phyloP scores from a whole-genome alignment of 495 filamentous ascomycete species.

The Aspergillus biplanus region DNA sequence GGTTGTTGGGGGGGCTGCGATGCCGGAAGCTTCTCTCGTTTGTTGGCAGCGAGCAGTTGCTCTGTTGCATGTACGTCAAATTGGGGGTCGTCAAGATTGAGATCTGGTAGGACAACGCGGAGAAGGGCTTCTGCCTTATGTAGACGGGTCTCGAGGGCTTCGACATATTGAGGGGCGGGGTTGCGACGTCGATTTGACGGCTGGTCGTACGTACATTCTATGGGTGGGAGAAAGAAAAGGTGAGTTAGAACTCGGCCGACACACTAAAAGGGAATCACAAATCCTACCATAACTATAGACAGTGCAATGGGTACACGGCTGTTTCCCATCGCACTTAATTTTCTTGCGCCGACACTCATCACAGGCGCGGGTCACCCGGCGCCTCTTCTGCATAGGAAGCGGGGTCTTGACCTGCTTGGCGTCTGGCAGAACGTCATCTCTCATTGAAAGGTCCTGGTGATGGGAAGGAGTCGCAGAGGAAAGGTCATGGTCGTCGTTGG shows the following conservation, averaged over 20 bases:
- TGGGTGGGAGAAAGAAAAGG: constrained; percentile 1
- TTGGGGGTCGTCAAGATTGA: constrained; percentile 82
- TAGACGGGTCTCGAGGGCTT: constrained; percentile 82
- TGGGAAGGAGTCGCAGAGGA: constrained; percentile 27
- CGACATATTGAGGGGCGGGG: constrained; percentile 92
- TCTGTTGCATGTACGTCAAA: constrained; percentile 71
- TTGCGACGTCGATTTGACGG: constrained; percentile 95
- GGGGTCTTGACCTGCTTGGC: constrained; percentile 39
- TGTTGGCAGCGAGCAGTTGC: constrained; percentile 36
- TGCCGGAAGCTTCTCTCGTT: constrained; percentile 30
- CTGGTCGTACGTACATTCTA: constrained; percentile 98
- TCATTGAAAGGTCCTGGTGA: constrained; percentile 21
- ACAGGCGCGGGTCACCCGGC: constrained; percentile 88
- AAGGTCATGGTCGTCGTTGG: constrained; percentile 35
- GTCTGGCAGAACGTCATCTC: constrained; percentile 27
- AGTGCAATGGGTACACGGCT: constrained; percentile 96
- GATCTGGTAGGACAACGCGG: constrained; percentile 76
- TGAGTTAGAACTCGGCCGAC: constrained; percentile 11
- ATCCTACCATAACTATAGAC: constrained; percentile 96
- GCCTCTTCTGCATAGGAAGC: constrained; percentile 79
- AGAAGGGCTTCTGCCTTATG: constrained; percentile 84
- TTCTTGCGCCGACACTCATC: constrained; percentile 98
- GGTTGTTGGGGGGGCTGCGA: constrained; percentile 17
- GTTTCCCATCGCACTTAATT: constrained; percentile 98
- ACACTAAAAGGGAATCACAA: constrained; percentile 1